These are phyloP conservation scores for Nicotiana otophora DNA, from an alignment of 257 asterid species.

Conservation along the genomic window DNA sequence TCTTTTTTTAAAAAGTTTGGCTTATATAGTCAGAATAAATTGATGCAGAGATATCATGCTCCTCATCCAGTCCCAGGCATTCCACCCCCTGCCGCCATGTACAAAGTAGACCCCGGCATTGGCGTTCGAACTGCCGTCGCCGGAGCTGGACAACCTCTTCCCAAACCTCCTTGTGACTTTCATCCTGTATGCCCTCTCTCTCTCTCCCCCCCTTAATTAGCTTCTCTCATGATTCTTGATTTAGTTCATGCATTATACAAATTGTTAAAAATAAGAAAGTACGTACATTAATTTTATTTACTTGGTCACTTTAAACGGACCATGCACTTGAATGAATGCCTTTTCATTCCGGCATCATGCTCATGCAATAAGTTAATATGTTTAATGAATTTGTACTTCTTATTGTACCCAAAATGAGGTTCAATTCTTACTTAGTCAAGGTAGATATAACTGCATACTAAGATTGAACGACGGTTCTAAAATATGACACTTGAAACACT, in stretches of 20 bases:
- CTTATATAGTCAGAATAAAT: neutral
- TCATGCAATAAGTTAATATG: too few species aligned
- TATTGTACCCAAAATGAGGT: neutral
- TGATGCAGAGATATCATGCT: slow-evolving; percentile 47
- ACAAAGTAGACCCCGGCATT: slow-evolving; percentile 43
- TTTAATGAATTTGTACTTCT: neutral
- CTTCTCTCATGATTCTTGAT: neutral
- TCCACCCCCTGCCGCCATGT: slow-evolving; percentile 39
- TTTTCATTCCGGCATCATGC: too few species aligned
- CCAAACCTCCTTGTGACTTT: slow-evolving; percentile 57
- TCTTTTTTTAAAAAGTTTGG: neutral
- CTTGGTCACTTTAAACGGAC: neutral
- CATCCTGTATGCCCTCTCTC: slow-evolving; percentile 50
- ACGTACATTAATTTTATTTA: neutral
- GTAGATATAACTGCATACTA: neutral
- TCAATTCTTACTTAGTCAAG: neutral
- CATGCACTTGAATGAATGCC: too few species aligned
- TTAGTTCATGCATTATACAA: neutral
- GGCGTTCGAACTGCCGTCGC: slow-evolving; percentile 25
- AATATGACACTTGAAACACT: neutral
- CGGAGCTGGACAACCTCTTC: slow-evolving; percentile 41
- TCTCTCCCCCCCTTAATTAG: neutral
- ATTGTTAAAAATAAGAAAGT: neutral
- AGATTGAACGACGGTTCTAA: too few species aligned
- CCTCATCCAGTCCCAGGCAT: slow-evolving; percentile 43